Evolutionary conservation across 495 filamentous ascomycete species (phyloP), one percentile per base, ranked within the genome.

Genomic region (Hypoxylon fragiforme): DNA sequence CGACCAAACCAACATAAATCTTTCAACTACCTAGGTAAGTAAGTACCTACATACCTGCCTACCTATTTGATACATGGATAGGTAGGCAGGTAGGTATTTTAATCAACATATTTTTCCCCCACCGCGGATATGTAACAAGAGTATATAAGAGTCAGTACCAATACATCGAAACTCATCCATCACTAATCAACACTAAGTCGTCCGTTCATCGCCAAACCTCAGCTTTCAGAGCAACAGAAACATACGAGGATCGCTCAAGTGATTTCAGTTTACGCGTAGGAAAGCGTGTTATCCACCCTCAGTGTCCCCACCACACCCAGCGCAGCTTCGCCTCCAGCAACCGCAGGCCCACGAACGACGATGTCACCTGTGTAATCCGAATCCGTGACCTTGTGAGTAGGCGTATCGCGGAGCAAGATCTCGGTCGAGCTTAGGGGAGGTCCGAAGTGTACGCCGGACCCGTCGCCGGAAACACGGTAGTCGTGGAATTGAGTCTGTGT

Each of bases 401-500:
- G 67, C 26, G 73, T 86, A 62, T 89, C 85, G 30, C 72, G 75
- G 35, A 96, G 67, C 53, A 85, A 77, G 19, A 96, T 70, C 71
- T 97, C 92, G 2, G 89, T 81, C 54, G 81, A 85, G 59, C 88
- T 90, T 26, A 94, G 58, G 3, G 91, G 92, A 21, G 85, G 73
- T 1, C 94, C 95, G 64, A 97, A 95, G 71, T 96, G 91, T 28
- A 79, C 82, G 28, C 75, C 74, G 36, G 62, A 73, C 52, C 63
- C 81, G 62, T 75, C 64, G 13, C 69, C 60, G 41, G 79, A 72
- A 13, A 84, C 77, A 32, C 92, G 75, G 65, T 99, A 97, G 65
- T 99, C 94, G 60, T 89, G 92, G 24, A 91, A 77, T 51, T 87
- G 82, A 8, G 90, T 94, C 71, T 97, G 92, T 2, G 82, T 70